Percentiles rank a stretch among this genome's conserved stretches.
Evolutionary conservation across 2,329 filamentous ascomycete species (phyloP).

Genomic region (Trichoderma oligosporum): DNA sequence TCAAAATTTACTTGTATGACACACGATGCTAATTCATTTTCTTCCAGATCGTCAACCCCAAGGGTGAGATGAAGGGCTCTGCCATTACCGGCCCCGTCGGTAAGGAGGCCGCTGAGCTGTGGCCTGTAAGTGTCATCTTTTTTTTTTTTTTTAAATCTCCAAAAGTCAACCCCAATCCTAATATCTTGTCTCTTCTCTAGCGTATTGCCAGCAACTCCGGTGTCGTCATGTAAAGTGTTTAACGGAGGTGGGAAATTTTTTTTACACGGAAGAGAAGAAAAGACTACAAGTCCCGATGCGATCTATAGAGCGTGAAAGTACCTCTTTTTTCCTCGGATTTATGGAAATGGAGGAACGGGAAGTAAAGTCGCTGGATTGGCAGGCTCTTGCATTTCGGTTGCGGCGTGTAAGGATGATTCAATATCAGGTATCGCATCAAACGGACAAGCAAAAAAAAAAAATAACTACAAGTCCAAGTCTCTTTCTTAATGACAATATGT

Average conservation of each 20-base stretch:
- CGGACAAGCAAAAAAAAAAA: conserved; percentile 38
- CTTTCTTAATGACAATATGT: not conserved
- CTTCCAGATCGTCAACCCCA: conserved; percentile 93
- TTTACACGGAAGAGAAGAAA: conserved; percentile 3
- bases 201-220: conserved; percentile 99
- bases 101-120: conserved; percentile 99
- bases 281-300: conserved; percentile 33
- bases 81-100: conserved; percentile 98
- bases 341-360: conserved; percentile 24
- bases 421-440: conserved; percentile 51
- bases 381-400: conserved; percentile 51
- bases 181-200: conserved; percentile 39
- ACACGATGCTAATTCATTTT: conserved; percentile 36
- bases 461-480: conserved; percentile 30
- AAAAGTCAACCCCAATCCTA: not conserved
- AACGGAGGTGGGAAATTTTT: conserved; percentile 15
- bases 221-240: conserved; percentile 90
- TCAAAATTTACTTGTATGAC: not conserved
- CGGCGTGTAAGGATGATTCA: conserved; percentile 51
- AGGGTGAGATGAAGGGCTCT: conserved; percentile 99
- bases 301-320: conserved; percentile 31
- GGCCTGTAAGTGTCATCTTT: conserved; percentile 68
- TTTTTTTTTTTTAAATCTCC: not conserved
- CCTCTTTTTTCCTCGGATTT: conserved; percentile 19
- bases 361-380: conserved; percentile 42